A percentile compares a stretch with the other conserved stretches of the same genome.
phyloP scores from a whole-genome alignment of 2,329 filamentous ascomycete genomes.

The Chrysoporthe deuterocubensis region DNA sequence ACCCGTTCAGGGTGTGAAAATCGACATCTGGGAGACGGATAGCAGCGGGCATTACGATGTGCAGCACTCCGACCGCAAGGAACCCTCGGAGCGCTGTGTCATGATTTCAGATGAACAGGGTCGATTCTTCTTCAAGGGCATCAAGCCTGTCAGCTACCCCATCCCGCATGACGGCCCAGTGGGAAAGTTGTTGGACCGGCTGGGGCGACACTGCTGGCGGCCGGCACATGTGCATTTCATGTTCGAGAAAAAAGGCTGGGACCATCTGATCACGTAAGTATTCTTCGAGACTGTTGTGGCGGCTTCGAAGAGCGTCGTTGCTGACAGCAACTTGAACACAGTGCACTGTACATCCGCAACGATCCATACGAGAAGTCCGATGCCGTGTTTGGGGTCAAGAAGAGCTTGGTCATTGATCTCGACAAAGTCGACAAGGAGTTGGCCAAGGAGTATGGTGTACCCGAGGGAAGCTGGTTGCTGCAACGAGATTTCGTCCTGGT shows the following conservation, averaged over 20 bases:
- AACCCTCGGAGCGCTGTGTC: slow-evolving; percentile 74
- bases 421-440: slow-evolving; percentile 55
- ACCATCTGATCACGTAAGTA: slow-evolving; percentile 80
- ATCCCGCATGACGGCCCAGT: slow-evolving; percentile 87
- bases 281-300: background rate
- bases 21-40: slow-evolving; percentile 88
- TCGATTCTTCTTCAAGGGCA: slow-evolving; percentile 81
- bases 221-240: slow-evolving; percentile 87
- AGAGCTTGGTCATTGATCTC: slow-evolving; percentile 72
- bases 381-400: slow-evolving; percentile 85
- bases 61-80: slow-evolving; percentile 67
- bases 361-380: slow-evolving; percentile 84
- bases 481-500: slow-evolving; percentile 80
- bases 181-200: slow-evolving; percentile 66
- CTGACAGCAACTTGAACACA: slow-evolving; percentile 38
- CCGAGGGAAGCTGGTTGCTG: slow-evolving; percentile 66
- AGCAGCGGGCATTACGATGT: slow-evolving; percentile 82
- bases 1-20: slow-evolving; percentile 67
- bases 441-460: slow-evolving; percentile 65
- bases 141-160: slow-evolving; percentile 83
- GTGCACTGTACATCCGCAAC: slow-evolving; percentile 75
- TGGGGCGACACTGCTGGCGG: slow-evolving; percentile 77
- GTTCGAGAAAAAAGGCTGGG: slow-evolving; percentile 79
- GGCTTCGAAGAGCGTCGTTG: background rate
- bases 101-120: slow-evolving; percentile 69